These are phyloP conservation scores for Moricandia arvensis DNA, from an alignment of 345 rosid genomes.

Conservation along the genomic window DNA sequence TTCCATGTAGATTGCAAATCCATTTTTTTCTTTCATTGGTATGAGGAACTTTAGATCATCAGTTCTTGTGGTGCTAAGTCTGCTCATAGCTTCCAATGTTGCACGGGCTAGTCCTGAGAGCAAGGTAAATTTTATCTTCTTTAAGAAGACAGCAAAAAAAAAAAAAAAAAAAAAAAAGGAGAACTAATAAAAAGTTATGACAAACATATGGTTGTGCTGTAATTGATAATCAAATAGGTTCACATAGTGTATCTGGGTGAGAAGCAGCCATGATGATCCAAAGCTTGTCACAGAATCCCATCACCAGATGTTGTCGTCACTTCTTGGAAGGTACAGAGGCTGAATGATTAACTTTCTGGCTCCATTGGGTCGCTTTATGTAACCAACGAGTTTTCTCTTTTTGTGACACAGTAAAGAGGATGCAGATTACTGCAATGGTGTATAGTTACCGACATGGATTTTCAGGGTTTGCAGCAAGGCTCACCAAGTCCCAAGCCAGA, in stretches of 20 bases:
- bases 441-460: neutral
- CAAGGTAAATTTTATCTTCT: neutral
- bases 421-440: neutral
- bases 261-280: neutral
- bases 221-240: neutral
- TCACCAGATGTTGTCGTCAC: neutral
- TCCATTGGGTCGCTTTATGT: neutral
- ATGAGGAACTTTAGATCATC: neutral
- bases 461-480: neutral
- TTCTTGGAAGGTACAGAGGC: neutral
- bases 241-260: neutral
- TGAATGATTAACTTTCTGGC: neutral
- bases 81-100: neutral
- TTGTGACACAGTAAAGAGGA: neutral
- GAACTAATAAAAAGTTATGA: neutral
- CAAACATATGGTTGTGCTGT: neutral
- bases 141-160: neutral
- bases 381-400: neutral
- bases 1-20: neutral
- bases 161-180: too few species aligned
- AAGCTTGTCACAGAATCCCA: neutral
- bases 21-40: neutral
- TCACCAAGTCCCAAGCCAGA: neutral
- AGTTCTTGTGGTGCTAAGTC: neutral
- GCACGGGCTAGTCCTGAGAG: neutral